A percentile compares a stretch with the other conserved stretches of the same genome.
Conservation (phyloP, 1,284 basidiomycete species). For the Malassezia brasiliensis region DNA sequence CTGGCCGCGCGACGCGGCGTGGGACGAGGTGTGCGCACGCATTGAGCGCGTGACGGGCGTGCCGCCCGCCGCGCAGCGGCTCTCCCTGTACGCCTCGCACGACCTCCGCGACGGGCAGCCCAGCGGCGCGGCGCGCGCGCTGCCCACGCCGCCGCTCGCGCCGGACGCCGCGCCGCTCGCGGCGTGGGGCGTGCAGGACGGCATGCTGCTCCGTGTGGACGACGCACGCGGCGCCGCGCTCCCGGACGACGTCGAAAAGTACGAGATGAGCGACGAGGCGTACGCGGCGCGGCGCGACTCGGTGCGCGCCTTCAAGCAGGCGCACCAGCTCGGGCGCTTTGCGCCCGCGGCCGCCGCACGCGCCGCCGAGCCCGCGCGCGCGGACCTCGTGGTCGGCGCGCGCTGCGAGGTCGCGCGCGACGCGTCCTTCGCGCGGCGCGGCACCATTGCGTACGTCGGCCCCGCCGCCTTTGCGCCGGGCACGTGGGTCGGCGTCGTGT, state of each 20-base stretch:
- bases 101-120: neutral
- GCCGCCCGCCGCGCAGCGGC: constrained; percentile 3
- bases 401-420: constrained; percentile 70
- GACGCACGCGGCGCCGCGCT: neutral
- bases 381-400: constrained; percentile 58
- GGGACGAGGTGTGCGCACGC: neutral
- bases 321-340: constrained; percentile 80
- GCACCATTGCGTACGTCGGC: constrained; percentile 76
- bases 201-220: constrained; percentile 10
- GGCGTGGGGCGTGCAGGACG: neutral
- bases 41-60: constrained; percentile 14
- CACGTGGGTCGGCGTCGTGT: constrained; percentile 83
- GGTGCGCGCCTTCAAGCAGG: constrained; percentile 79
- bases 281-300: constrained; percentile 56
- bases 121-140: neutral
- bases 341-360: constrained; percentile 47
- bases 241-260: constrained; percentile 13
- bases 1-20: neutral
- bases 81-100: neutral
- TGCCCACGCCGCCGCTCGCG: neutral
- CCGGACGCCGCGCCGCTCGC: constrained; percentile 1
- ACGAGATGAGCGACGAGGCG: constrained; percentile 11
- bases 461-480: constrained; percentile 60
- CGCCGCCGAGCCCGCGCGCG: constrained; percentile 18
- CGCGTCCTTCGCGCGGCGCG: constrained; percentile 56